Conservation (phyloP, 371 early-diverging fungal genomes). For the Synchytrium microbalum region DNA sequence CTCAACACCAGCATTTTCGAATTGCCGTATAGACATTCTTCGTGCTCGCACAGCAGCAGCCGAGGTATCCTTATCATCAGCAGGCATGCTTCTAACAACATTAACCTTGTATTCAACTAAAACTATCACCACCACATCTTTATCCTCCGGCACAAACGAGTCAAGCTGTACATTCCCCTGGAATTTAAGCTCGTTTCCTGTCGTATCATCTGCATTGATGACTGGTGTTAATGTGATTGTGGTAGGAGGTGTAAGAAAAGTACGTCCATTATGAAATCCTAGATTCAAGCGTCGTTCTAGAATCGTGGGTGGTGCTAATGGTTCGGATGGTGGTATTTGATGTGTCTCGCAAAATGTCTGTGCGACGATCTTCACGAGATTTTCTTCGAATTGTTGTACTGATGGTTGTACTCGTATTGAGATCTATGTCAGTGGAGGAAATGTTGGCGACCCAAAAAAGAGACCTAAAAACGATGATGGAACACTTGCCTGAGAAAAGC, state of each 20-base stretch:
- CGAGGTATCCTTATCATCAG: not conserved
- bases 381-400: conserved; percentile 22
- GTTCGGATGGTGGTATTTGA: conserved; percentile 12
- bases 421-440: conserved; percentile 17
- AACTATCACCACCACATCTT: conserved; percentile 24
- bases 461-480: not conserved
- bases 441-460: not conserved
- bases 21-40: conserved; percentile 23
- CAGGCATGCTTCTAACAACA: not conserved
- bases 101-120: conserved; percentile 31
- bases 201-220: conserved; percentile 14
- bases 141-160: conserved; percentile 14
- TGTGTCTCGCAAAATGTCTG: conserved; percentile 10
- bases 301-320: conserved; percentile 21
- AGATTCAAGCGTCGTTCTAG: conserved; percentile 35
- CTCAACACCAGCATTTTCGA: conserved; percentile 10
- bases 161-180: conserved; percentile 28
- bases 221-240: conserved; percentile 19
- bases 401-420: conserved; percentile 19
- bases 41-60: not conserved
- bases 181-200: conserved; percentile 24
- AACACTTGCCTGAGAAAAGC: conserved; percentile 22
- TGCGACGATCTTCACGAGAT: conserved; percentile 15
- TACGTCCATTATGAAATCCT: conserved; percentile 37
- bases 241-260: conserved; percentile 26